Conservation (phyloP, 2,329 filamentous ascomycete species). For the Hymenoscyphus fructigenus region DNA sequence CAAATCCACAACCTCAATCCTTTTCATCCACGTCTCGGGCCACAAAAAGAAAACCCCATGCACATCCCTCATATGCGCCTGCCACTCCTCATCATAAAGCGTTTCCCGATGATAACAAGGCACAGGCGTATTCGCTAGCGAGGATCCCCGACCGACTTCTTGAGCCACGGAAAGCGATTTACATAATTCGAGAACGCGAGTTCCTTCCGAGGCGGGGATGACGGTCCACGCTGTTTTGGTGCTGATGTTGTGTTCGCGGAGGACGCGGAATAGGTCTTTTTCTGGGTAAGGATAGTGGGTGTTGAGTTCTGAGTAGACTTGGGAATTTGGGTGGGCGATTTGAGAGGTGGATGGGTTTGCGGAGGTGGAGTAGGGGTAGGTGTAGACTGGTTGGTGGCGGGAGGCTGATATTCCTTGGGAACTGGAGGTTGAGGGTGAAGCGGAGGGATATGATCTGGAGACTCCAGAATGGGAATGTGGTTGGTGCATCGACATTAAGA, state of each 20-base stretch:
- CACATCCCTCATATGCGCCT: slow-evolving; percentile 35
- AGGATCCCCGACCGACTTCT: neutral
- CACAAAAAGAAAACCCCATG: slow-evolving; percentile 34
- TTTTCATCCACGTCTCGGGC: slow-evolving; percentile 36
- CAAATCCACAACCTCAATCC: slow-evolving; percentile 34
- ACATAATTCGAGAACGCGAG: slow-evolving; percentile 31
- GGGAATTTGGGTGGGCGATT: neutral
- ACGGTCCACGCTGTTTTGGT: slow-evolving; percentile 34
- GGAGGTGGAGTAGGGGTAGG: slow-evolving; percentile 4
- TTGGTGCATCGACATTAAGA: slow-evolving; percentile 24
- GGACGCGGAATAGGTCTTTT: slow-evolving; percentile 28
- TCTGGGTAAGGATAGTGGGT: neutral
- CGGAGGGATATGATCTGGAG: neutral
- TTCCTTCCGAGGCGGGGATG: slow-evolving; percentile 31
- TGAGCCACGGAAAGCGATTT: slow-evolving; percentile 23
- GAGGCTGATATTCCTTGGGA: neutral
- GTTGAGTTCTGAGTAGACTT: neutral
- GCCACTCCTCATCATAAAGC: slow-evolving; percentile 35
- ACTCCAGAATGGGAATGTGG: slow-evolving; percentile 10
- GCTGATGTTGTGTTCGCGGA: slow-evolving; percentile 29
- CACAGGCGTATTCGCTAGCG: neutral
- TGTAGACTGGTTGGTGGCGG: slow-evolving; percentile 6
- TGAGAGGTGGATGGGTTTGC: slow-evolving; percentile 6
- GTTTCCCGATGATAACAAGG: slow-evolving; percentile 36
- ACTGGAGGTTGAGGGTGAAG: neutral